A percentile compares a stretch with the other conserved stretches of the same genome.
phyloP scores from a whole-genome alignment of 208 protist species.

The Herpetomonas muscarum region DNA sequence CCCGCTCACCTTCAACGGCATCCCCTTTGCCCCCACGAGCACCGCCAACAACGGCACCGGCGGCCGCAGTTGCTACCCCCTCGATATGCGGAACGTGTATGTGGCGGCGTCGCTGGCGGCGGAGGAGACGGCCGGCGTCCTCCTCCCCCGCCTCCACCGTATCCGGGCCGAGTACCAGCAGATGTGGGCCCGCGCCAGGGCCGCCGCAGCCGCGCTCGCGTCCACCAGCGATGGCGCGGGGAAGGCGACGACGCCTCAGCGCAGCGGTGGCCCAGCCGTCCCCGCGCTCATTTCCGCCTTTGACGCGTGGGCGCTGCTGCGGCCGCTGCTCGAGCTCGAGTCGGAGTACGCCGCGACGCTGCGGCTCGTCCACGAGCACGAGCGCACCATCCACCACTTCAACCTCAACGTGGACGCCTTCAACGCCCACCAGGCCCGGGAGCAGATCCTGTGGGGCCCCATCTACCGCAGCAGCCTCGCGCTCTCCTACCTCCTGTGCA shows the following conservation, averaged over 20 bases:
- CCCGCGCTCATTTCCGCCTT: not conserved
- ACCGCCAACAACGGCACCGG: conserved; percentile 5
- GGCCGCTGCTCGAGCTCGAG: conserved; percentile 32
- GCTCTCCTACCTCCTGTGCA: conserved; percentile 67
- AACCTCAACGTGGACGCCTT: conserved; percentile 51
- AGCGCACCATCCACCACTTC: conserved; percentile 42
- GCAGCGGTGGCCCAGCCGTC: not conserved
- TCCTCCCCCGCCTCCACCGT: conserved; percentile 31
- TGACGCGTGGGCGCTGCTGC: conserved; percentile 10
- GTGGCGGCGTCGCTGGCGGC: conserved; percentile 46
- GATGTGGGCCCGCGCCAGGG: conserved; percentile 8
- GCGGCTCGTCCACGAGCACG: conserved; percentile 23
- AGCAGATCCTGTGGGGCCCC: conserved; percentile 52
- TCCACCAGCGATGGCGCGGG: not conserved
- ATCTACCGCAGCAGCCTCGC: conserved; percentile 60
- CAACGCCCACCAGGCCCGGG: conserved; percentile 35
- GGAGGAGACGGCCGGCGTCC: conserved; percentile 37
- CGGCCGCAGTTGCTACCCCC: conserved; percentile 28
- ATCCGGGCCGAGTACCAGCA: conserved; percentile 28
- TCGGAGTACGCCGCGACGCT: conserved; percentile 22
- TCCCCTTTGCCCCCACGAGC: conserved; percentile 20
- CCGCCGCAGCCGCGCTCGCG: not conserved
- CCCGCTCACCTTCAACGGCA: conserved; percentile 7
- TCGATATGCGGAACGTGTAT: conserved; percentile 73
- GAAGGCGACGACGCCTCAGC: not conserved